These are phyloP conservation scores for Plantago ovata DNA, from an alignment of 257 asterid genomes.

Conservation along the genomic window DNA sequence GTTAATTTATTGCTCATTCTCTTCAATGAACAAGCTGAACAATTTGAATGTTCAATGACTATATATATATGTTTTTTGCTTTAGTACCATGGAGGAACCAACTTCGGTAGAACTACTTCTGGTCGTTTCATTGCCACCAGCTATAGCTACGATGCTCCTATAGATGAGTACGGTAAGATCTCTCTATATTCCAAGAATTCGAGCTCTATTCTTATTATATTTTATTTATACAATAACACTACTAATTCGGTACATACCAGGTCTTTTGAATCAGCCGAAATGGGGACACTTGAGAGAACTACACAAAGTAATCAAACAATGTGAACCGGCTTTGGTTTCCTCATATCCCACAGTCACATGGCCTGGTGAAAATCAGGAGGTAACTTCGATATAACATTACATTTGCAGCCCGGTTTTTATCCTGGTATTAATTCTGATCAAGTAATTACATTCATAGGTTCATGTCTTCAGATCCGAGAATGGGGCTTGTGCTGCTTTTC, in stretches of 20 bases:
- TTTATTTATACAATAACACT: neutral
- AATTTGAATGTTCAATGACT: neutral
- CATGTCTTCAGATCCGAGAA: conserved; percentile 65
- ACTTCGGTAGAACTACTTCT: conserved; percentile 71
- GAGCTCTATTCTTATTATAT: neutral
- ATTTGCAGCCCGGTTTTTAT: neutral
- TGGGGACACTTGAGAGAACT: conserved; percentile 75
- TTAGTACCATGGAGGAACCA: conserved; percentile 93
- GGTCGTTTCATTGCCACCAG: conserved; percentile 86
- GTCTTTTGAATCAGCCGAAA: conserved; percentile 72
- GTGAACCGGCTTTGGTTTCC: conserved; percentile 83
- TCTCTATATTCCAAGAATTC: neutral
- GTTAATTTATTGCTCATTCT: conserved; percentile 29
- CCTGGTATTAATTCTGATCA: neutral
- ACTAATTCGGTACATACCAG: conserved; percentile 28
- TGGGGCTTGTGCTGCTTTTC: conserved; percentile 85
- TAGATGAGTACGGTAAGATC: conserved; percentile 79
- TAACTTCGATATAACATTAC: conserved; percentile 17
- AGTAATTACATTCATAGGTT: conserved; percentile 39
- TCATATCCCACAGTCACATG: conserved; percentile 75
- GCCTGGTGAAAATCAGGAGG: conserved; percentile 88
- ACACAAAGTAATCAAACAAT: conserved; percentile 84
- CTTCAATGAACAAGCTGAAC: neutral
- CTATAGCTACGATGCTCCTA: conserved; percentile 90
- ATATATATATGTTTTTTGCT: conserved; percentile 13